Percentiles rank a stretch among this genome's conserved stretches.
Conservation (phyloP, 345 rosid genomes). For the Noccaea bulbosa region DNA sequence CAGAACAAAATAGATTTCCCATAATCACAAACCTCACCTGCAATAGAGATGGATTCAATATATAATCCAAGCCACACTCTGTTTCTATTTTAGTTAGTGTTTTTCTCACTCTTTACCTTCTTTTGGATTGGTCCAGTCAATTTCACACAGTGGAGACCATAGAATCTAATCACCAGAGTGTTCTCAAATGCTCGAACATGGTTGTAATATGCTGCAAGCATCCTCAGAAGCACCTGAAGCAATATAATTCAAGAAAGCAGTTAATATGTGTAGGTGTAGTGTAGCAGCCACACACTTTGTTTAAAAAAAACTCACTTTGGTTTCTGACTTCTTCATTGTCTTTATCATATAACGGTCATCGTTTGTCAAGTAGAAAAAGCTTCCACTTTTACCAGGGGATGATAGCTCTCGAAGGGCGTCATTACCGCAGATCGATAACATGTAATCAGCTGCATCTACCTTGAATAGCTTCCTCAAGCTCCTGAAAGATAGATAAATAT, state of each 20-base stretch:
- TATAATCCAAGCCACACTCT: slow-evolving; percentile 10
- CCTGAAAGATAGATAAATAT: slow-evolving; percentile 47
- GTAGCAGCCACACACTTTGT: slow-evolving; percentile 11
- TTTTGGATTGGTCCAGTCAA: slow-evolving; percentile 75
- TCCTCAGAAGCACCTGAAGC: slow-evolving; percentile 80
- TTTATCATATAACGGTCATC: slow-evolving; percentile 95
- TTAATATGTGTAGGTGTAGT: background rate
- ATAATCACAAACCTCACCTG: slow-evolving; percentile 91
- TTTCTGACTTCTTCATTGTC: slow-evolving; percentile 90
- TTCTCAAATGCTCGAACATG: slow-evolving; percentile 85
- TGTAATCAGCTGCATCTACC: slow-evolving; percentile 95
- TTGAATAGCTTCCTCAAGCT: slow-evolving; percentile 86
- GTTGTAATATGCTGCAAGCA: slow-evolving; percentile 92
- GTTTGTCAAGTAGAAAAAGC: slow-evolving; percentile 87
- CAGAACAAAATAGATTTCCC: slow-evolving; percentile 92
- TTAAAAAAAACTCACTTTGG: slow-evolving; percentile 56
- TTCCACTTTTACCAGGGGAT: slow-evolving; percentile 98
- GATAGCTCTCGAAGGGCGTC: slow-evolving; percentile 94
- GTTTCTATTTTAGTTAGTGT: background rate
- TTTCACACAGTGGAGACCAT: slow-evolving; percentile 90
- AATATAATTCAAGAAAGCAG: background rate
- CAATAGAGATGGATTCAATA: background rate
- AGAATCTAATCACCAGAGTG: slow-evolving; percentile 77
- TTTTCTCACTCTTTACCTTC: slow-evolving; percentile 57
- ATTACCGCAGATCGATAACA: slow-evolving; percentile 92